Conservation (phyloP, 2,329 filamentous ascomycete genomes). For the Trichoderma aggressivum region DNA sequence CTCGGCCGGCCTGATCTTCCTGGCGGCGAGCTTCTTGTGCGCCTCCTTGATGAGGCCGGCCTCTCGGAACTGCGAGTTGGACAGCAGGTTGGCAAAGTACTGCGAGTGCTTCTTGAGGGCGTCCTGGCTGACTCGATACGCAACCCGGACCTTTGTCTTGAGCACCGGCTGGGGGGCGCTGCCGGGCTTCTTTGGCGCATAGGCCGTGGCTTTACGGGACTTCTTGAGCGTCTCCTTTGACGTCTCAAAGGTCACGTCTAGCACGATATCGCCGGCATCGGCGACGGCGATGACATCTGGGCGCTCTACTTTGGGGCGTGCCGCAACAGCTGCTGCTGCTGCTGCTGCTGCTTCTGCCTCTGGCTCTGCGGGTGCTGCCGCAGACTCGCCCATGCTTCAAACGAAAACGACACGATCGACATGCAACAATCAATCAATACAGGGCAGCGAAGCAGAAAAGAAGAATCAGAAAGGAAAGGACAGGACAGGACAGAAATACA, state of each 20-base stretch:
- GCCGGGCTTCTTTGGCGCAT: constrained; percentile 28
- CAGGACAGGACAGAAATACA: neutral
- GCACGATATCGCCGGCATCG: constrained; percentile 59
- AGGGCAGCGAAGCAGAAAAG: neutral
- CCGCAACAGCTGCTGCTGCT: constrained; percentile 17
- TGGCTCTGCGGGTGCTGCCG: constrained; percentile 20
- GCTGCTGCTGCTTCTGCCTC: neutral
- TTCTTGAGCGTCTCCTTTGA: constrained; percentile 48
- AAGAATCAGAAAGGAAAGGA: neutral
- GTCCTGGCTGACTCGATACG: constrained; percentile 59
- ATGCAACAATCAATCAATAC: neutral
- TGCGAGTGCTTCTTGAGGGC: constrained; percentile 59
- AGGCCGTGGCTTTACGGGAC: constrained; percentile 39
- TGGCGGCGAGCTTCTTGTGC: constrained; percentile 48
- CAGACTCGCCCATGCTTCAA: constrained; percentile 21
- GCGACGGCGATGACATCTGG: constrained; percentile 49
- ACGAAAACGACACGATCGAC: constrained; percentile 5
- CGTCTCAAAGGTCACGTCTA: constrained; percentile 64
- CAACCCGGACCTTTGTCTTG: constrained; percentile 39
- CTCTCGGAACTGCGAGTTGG: constrained; percentile 62
- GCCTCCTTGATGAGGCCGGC: constrained; percentile 51
- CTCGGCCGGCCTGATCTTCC: constrained; percentile 47
- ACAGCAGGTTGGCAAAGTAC: constrained; percentile 67
- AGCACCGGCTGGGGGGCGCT: constrained; percentile 30
- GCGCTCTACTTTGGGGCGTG: constrained; percentile 28